Conservation (phyloP, 192 early-diverging fungal genomes). For the Coemansia sp. region DNA sequence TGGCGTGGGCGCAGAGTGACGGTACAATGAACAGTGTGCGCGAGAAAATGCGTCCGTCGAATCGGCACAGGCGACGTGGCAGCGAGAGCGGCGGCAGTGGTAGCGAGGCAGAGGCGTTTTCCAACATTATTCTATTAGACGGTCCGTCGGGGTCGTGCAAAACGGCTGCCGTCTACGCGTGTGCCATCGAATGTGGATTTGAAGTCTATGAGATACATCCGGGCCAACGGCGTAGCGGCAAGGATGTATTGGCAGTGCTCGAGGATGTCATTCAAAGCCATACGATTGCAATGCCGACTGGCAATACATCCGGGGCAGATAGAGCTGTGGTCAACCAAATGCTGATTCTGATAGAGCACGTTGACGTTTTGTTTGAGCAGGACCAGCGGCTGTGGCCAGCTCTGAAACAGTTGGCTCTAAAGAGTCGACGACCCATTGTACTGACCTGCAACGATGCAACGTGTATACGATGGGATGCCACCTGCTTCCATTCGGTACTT, state of each 20-base stretch:
- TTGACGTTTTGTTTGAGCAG: constrained; percentile 77
- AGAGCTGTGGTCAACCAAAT: constrained; percentile 50
- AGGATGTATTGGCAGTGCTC: constrained; percentile 63
- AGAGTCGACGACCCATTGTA: constrained; percentile 77
- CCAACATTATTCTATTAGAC: constrained; percentile 63
- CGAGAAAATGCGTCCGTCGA: constrained; percentile 8
- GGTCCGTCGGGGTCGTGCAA: constrained; percentile 74
- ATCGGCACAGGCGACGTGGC: constrained; percentile 18
- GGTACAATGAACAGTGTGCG: constrained; percentile 34
- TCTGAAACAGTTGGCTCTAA: constrained; percentile 65
- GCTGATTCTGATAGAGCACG: constrained; percentile 81
- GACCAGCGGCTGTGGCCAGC: constrained; percentile 79
- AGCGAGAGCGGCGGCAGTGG: constrained; percentile 26
- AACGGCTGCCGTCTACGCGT: constrained; percentile 69
- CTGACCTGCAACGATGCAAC: constrained; percentile 66
- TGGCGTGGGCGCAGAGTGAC: constrained; percentile 42
- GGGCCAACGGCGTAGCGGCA: constrained; percentile 64
- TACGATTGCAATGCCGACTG: constrained; percentile 50
- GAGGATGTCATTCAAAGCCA: constrained; percentile 77
- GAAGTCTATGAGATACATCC: constrained; percentile 77
- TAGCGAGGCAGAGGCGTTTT: constrained; percentile 47
- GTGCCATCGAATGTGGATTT: constrained; percentile 70
- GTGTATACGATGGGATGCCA: constrained; percentile 34
- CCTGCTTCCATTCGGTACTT: constrained; percentile 37
- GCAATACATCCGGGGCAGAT: not conserved